Base-by-base conservation (phyloP, 2,329 filamentous ascomycete genomes). In the Helicocarpus griseus region DNA sequence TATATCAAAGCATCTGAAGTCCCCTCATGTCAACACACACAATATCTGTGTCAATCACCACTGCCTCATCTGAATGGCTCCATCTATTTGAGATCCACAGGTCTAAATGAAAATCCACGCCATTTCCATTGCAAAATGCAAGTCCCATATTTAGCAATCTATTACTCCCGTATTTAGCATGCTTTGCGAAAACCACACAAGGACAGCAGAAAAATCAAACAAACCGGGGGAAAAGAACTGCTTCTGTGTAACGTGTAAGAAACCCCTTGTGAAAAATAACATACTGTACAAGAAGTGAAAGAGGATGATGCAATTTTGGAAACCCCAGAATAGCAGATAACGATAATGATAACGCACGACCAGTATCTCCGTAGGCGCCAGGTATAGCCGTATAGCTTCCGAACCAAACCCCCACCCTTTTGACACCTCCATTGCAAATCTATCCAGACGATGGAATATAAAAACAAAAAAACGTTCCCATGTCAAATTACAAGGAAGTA, bases 261-360 rank as follows among this genome's bases (percentile, higher is more conserved):
- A n/a, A 39, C 36, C 36, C 35, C 17, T 39, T 39, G 19, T 24
- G 17, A 17, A 26, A 36, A 21, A 29, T 40, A 49, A 31, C 35
- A 26, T 49, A 41, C 26, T 49, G 47, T 50, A 50, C 48, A 50
- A 24, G 22, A 49, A 43, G 13, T 6, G 39, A 11, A 43, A n/a
- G 22, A 36, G 19, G 8, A 17, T 9, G 46, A 40, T 50, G 29
- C 31, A 47, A 35, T 36, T 47, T 47, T 47, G 17, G 21, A 24
- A 17, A 47, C 36, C 29, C 9, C 13, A 21, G 21, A 35, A 35
- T 35, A 24, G 6, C 22, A 47, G 17, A 36, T 35, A 35, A 35
- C n/a, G n/a, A 50, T 29, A 41, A 9, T 13, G 43, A 21, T 17
- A 44, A 29, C 4, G 14, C 8, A 17, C 43, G 19, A 41, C 36